phyloP scores from a whole-genome alignment of 371 early-diverging fungal genomes.

The Syncephalastrum contaminatum region DNA sequence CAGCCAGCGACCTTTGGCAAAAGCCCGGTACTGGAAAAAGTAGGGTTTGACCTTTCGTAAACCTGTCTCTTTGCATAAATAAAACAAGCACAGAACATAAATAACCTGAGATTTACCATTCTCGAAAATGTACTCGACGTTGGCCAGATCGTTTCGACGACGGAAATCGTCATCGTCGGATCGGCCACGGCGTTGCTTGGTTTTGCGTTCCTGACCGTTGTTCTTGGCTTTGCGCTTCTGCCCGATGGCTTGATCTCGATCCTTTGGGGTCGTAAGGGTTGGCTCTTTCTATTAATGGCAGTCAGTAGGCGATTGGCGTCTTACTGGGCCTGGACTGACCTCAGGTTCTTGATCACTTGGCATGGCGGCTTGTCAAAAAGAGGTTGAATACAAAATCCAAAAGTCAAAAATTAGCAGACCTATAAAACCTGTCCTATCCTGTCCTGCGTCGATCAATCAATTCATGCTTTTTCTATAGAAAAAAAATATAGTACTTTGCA shows the following conservation, averaged over 20 bases:
- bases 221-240: conserved; percentile 16
- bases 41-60: conserved; percentile 85
- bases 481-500: too few species aligned
- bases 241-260: conserved; percentile 3
- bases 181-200: conserved; percentile 7
- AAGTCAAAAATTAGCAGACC: too few species aligned
- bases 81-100: neutral
- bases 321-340: too few species aligned
- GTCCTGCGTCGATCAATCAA: too few species aligned
- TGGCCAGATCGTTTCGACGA: conserved; percentile 16
- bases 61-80: conserved; percentile 29
- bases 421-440: too few species aligned
- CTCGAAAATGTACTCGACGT: conserved; percentile 53
- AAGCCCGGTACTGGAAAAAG: conserved; percentile 73
- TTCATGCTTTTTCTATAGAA: too few species aligned
- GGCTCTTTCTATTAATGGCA: neutral
- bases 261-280: neutral
- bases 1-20: conserved; percentile 93
- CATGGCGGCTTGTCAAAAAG: too few species aligned
- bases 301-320: too few species aligned
- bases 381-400: too few species aligned
- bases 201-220: conserved; percentile 5
- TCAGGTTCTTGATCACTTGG: too few species aligned
- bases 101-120: conserved; percentile 27
- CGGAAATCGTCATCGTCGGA: conserved; percentile 13